A percentile compares a stretch with the other conserved stretches of the same genome.
These are phyloP conservation scores for Geotrichum carabidarum DNA, from an alignment of 1,139 yeast species.

Conservation along the genomic window DNA sequence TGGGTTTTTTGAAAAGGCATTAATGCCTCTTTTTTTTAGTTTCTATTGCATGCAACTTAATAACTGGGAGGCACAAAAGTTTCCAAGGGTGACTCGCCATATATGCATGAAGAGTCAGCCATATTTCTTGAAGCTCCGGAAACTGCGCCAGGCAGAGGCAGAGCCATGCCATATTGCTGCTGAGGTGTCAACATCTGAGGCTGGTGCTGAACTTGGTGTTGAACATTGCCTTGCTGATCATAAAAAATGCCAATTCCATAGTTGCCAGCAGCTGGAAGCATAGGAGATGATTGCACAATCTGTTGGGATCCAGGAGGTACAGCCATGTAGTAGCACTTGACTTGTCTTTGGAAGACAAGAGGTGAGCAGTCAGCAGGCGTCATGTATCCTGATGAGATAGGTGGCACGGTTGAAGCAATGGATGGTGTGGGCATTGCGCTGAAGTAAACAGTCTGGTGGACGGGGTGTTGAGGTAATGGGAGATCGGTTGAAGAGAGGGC, in stretches of 20 bases:
- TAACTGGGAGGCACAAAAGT: constrained; percentile 14
- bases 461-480: neutral
- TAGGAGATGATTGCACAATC: neutral
- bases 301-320: neutral
- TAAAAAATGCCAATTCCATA: constrained; percentile 5
- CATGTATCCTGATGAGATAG: constrained; percentile 1
- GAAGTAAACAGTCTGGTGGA: constrained; percentile 1
- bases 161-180: neutral
- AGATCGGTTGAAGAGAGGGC: neutral
- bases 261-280: neutral
- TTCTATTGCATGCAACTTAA: neutral
- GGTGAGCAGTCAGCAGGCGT: constrained; percentile 6
- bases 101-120: constrained; percentile 3
- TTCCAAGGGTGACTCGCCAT: constrained; percentile 12
- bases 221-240: neutral
- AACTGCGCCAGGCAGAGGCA: constrained; percentile 3
- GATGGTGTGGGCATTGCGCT: constrained; percentile 3
- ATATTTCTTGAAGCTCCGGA: constrained; percentile 2
- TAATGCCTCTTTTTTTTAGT: no score
- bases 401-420: constrained; percentile 1
- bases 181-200: constrained; percentile 8
- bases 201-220: neutral
- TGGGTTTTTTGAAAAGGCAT: no score
- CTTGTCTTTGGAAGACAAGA: neutral
- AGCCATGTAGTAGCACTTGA: constrained; percentile 1